Conservation (phyloP, 441 rosid genomes). For the Croton setiger region DNA sequence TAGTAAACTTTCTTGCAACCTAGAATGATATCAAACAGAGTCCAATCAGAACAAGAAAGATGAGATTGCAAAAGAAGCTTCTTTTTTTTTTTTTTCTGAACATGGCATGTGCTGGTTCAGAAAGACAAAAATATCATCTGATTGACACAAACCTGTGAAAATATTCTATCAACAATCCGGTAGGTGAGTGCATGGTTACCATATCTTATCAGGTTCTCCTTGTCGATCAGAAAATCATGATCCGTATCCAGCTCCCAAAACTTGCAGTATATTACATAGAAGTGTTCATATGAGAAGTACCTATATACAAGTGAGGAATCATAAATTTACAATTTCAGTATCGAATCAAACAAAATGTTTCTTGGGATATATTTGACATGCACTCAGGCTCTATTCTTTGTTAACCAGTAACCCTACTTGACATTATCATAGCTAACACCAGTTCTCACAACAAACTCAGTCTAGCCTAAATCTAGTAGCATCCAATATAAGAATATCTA, state of each 20-base stretch:
- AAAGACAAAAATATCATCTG: slow-evolving; percentile 11
- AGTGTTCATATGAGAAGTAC: slow-evolving; percentile 97
- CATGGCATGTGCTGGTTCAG: slow-evolving; percentile 1
- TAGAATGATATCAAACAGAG: slow-evolving; percentile 30
- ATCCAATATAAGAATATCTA: neutral
- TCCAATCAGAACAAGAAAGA: slow-evolving; percentile 9
- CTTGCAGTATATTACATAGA: slow-evolving; percentile 98
- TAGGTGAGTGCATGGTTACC: slow-evolving; percentile 99
- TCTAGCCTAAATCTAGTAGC: neutral
- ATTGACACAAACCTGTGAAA: slow-evolving; percentile 78
- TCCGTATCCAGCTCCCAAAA: slow-evolving; percentile 98
- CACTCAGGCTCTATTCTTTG: neutral
- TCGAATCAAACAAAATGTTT: slow-evolving; percentile 1
- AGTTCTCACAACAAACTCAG: neutral
- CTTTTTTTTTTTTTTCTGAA: slow-evolving; percentile 7
- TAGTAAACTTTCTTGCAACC: slow-evolving; percentile 90
- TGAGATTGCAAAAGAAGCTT: slow-evolving; percentile 7
- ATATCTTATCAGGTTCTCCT: slow-evolving; percentile 96
- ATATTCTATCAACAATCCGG: slow-evolving; percentile 94
- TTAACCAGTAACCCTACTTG: neutral
- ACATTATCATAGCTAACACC: neutral
- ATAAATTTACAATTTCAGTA: neutral
- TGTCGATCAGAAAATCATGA: slow-evolving; percentile 94
- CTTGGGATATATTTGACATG: neutral
- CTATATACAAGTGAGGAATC: slow-evolving; percentile 31